phyloP scores from a whole-genome alignment of 1,284 basidiomycete species.

The Veloporphyrellus conicus region DNA sequence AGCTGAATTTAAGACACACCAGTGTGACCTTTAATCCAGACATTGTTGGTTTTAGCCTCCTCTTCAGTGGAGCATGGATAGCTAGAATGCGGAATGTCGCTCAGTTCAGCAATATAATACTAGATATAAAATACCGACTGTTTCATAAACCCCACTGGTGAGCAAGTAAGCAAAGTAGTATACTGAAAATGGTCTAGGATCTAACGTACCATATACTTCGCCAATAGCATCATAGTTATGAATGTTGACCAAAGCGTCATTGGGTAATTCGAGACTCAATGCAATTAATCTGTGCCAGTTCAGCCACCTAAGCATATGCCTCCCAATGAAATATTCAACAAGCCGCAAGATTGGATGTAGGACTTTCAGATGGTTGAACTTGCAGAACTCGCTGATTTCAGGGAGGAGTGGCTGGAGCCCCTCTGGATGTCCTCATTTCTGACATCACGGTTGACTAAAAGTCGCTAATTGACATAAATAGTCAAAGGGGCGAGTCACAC shows the following conservation, averaged over 20 bases:
- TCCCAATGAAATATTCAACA: background rate
- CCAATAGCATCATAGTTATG: constrained; percentile 46
- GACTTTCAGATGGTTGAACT: constrained; percentile 49
- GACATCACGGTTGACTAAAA: constrained; percentile 46
- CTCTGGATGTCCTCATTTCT: constrained; percentile 45
- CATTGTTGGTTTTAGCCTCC: constrained; percentile 49
- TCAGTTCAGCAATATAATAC: background rate
- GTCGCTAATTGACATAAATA: background rate
- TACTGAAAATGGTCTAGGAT: too few species aligned
- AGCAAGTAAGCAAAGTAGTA: constrained; percentile 8
- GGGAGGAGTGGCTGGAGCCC: constrained; percentile 51
- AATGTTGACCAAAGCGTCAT: constrained; percentile 49
- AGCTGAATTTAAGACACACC: constrained; percentile 32
- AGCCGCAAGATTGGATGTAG: constrained; percentile 49
- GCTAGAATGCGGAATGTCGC: constrained; percentile 21
- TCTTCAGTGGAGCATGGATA: constrained; percentile 50
- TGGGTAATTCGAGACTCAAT: constrained; percentile 55
- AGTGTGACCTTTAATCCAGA: constrained; percentile 62
- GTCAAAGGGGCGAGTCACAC: constrained; percentile 8
- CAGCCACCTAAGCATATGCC: background rate
- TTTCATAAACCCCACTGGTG: constrained; percentile 45
- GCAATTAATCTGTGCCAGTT: constrained; percentile 44
- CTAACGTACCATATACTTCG: constrained; percentile 44
- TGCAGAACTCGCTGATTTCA: constrained; percentile 54
- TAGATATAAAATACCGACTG: constrained; percentile 31